Conservation (phyloP, 768 basidiomycete species). For the Leccinum pellstonianum region DNA sequence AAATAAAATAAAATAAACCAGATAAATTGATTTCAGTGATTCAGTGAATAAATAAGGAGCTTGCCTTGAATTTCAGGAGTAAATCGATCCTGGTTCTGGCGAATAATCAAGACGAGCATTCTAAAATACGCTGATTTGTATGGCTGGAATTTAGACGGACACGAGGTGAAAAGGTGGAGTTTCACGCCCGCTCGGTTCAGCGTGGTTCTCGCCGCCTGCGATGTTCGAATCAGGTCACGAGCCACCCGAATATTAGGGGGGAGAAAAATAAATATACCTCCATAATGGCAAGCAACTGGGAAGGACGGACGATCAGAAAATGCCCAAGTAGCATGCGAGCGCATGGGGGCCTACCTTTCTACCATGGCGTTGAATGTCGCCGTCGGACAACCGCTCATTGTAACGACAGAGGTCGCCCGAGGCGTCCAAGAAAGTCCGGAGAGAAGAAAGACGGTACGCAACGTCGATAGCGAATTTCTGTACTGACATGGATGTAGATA, state of each 20-base stretch:
- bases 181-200: conserved; percentile 42
- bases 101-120: conserved; percentile 41
- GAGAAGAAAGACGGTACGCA: conserved; percentile 31
- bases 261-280: conserved; percentile 43
- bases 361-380: conserved; percentile 23
- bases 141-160: conserved; percentile 37
- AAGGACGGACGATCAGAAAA: conserved; percentile 8
- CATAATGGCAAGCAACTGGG: conserved; percentile 47
- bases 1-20: conserved; percentile 6
- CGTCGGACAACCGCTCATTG: conserved; percentile 17
- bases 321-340: not conserved
- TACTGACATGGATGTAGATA: conserved; percentile 15
- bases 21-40: not conserved
- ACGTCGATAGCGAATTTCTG: conserved; percentile 31
- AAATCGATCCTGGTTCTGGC: conserved; percentile 34
- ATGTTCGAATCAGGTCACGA: not conserved
- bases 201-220: conserved; percentile 48
- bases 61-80: conserved; percentile 28
- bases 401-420: conserved; percentile 26
- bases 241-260: not conserved
- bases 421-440: conserved; percentile 30
- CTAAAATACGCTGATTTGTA: conserved; percentile 52
- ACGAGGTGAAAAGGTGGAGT: conserved; percentile 46
- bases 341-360: conserved; percentile 25
- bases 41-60: not conserved